Evolutionary conservation across 352 stramenopile species (phyloP), one percentile per base, ranked within the genome.

Genomic region (Phytophthora gonapodyides): DNA sequence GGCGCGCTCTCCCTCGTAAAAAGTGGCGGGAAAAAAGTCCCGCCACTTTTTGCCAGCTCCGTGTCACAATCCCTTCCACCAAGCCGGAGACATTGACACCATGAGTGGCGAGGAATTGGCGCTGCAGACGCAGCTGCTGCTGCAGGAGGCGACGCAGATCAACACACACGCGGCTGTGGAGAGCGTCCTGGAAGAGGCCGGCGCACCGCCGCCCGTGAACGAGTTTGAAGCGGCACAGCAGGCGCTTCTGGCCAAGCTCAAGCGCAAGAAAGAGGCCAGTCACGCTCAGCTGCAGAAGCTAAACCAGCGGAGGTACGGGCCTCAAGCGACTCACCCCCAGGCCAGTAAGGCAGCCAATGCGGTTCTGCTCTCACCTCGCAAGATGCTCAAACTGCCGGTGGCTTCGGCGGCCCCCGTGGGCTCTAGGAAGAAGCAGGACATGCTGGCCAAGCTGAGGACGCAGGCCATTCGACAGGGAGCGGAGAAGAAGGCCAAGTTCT

Each of bases 41-140:
- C 37, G 45, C 27, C 34, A 63, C 41, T 38, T 30, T 7, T 30
- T 30, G 24, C 2, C 21, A 52, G 8, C 1, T 19, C 16, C 12
- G 10, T 49, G 27, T 36, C 41, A 61, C n/a, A 38, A 10, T 27
- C 19, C 15, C 38, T 15, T 50, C 31, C 31, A 31, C 17, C 40
- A 30, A 30, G 24, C 24, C 24, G 24, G 21, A 49, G 40, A 38
- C 12, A 38, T 46, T 50, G 37, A 13, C 34, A 54, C 12, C 12
- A 79, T 76, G 71, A 82, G 70, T 55, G 50, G 61, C 47, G 77
- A 87, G 57, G 73, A 85, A 67, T 34, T 93, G 55, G 84, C 84
- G 53, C 73, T 93, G 36, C 66, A 93, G 74, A 91, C 84, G 63
- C 81, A 93, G 68, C 66, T 91, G 7, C 67, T 93, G 75, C 72